Evolutionary conservation across 805 yeast genomes (phyloP), one percentile per base, ranked within the genome.

Genomic region (Sugiyamaella valdiviana): DNA sequence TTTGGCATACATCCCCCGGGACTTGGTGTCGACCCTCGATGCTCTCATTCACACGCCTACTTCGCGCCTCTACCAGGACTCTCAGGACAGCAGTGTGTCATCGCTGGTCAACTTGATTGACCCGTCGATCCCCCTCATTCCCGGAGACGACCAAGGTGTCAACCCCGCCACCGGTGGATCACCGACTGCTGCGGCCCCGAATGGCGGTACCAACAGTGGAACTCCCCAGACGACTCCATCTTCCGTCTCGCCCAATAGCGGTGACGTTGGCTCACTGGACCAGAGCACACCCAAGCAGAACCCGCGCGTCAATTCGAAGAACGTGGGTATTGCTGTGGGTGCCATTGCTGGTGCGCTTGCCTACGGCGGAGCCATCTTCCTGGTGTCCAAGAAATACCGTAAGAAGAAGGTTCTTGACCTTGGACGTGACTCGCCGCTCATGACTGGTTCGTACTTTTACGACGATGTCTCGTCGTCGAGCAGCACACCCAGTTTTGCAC

Each of bases 321-420:
- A 86, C 20, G 82, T 85, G 21, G 96, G 95, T 35, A 77, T 89
- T 46, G 82, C 91, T 12, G 74, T 87, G 37, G 96, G 97, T 42
- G 80, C 95, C 5, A 80, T 86, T 24, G 79, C 78, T 12, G 97
- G 96, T 47, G 82, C 86, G 41, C 69, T 77, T 6, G 68, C 78
- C 7, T 85, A 85, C 63, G 76, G 85, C 60, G 71, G 78, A 0
- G 67, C 78, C 17, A 75, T 88, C 72, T 69, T 80, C 48, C 60
- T 80, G 36, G 69, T 78, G 54, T 76, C 77, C 61, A 74, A 76
- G 61, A 68, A 70, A 55, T 78, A 71, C 65, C 74, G 60, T 24
- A 50, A 51, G 56, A 57, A 51, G 57, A 50, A 52, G 47, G 47
- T 49, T 38, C 39, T 47, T 36, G 51, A 32, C 36, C 48, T 51